Conservation (phyloP, 2,329 filamentous ascomycete species). For the Colletotrichum musae region DNA sequence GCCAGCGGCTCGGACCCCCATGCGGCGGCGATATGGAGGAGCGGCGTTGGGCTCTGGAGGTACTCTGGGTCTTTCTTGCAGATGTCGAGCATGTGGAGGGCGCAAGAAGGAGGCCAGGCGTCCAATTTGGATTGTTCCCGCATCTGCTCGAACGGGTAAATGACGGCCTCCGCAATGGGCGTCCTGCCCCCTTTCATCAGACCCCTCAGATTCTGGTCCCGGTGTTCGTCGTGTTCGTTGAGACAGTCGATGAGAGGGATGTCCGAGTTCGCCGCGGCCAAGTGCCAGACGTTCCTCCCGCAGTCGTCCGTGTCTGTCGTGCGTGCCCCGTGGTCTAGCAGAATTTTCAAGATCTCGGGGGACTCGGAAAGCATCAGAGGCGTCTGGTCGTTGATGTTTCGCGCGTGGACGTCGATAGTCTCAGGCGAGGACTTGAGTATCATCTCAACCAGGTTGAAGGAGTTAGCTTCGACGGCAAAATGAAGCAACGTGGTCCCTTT, state of each 20-base stretch:
- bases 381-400: conserved; percentile 50
- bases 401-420: conserved; percentile 48
- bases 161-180: conserved; percentile 51
- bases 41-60: conserved; percentile 21
- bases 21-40: conserved; percentile 44
- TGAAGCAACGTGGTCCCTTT: conserved; percentile 25
- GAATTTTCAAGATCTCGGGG: conserved; percentile 43
- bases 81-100: conserved; percentile 17
- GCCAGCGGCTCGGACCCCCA: conserved; percentile 48
- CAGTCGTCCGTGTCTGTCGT: conserved; percentile 50
- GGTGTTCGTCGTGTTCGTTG: conserved; percentile 47
- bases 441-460: conserved; percentile 46
- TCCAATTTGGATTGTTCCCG: background rate
- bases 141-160: conserved; percentile 19
- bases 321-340: conserved; percentile 46
- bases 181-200: conserved; percentile 45
- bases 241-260: conserved; percentile 49
- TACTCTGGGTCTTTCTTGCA: conserved; percentile 14
- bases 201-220: conserved; percentile 46
- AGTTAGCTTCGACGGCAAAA: conserved; percentile 20
- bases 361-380: conserved; percentile 54
- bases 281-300: conserved; percentile 56
- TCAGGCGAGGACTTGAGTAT: conserved; percentile 47
- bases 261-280: conserved; percentile 52
- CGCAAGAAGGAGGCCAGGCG: background rate